A percentile compares a stretch with the other conserved stretches of the same genome.
Evolutionary conservation across 2,329 filamentous ascomycete species (phyloP).

Genomic region (Cladosporium sp.): DNA sequence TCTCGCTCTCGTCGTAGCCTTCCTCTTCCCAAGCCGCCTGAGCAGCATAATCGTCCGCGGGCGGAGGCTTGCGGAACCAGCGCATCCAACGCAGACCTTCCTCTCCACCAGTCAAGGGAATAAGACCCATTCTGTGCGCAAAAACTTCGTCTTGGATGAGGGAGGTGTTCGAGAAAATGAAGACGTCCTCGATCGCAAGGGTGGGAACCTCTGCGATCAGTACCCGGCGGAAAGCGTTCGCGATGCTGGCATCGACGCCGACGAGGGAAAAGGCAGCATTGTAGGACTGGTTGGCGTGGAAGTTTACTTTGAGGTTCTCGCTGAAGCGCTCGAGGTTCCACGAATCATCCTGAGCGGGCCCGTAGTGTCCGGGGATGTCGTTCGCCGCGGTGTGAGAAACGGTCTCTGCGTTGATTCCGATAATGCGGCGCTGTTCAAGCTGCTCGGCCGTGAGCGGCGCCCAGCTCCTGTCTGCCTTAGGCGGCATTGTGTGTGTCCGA

Average conservation of each 20-base stretch:
- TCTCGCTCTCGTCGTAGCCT: slow-evolving; percentile 38
- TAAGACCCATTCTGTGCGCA: slow-evolving; percentile 78
- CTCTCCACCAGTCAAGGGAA: slow-evolving; percentile 76
- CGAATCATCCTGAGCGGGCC: slow-evolving; percentile 72
- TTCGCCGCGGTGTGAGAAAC: slow-evolving; percentile 83
- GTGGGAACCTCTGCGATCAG: slow-evolving; percentile 91
- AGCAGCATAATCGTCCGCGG: slow-evolving; percentile 49
- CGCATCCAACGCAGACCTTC: slow-evolving; percentile 74
- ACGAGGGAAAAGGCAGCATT: slow-evolving; percentile 86
- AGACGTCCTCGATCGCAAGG: slow-evolving; percentile 89
- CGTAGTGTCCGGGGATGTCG: slow-evolving; percentile 84
- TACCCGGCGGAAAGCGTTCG: slow-evolving; percentile 96
- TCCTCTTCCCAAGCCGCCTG: slow-evolving; percentile 37
- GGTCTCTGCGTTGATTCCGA: slow-evolving; percentile 83
- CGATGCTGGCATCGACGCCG: slow-evolving; percentile 84
- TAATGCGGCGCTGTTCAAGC: slow-evolving; percentile 64
- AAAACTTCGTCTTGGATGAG: slow-evolving; percentile 98
- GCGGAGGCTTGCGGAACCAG: slow-evolving; percentile 68
- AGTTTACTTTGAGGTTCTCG: slow-evolving; percentile 65
- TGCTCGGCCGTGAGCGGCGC: slow-evolving; percentile 46
- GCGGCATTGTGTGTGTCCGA: slow-evolving; percentile 5
- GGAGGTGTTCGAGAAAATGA: slow-evolving; percentile 91
- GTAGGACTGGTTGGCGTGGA: slow-evolving; percentile 73
- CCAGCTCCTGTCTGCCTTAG: slow-evolving; percentile 17
- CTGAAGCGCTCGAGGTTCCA: slow-evolving; percentile 73